Conservation (phyloP, 1,284 basidiomycete genomes). For the Porodaedalea pini region DNA sequence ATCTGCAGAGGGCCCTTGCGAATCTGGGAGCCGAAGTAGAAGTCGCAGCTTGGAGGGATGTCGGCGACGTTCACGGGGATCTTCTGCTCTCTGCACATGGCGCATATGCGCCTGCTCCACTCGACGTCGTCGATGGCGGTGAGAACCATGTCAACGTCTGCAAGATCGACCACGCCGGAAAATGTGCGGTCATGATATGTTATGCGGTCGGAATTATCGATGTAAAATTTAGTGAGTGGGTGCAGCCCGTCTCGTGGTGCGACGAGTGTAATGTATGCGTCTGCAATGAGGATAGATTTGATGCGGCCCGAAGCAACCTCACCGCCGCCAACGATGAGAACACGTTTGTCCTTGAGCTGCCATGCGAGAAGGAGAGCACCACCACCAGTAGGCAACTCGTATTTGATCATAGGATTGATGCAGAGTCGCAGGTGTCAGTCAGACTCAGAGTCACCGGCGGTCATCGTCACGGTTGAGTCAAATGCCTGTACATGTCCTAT, state of each 20-base stretch:
- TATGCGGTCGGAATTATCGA: slow-evolving; percentile 55
- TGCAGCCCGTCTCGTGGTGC: slow-evolving; percentile 61
- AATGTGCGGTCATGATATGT: slow-evolving; percentile 72
- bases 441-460: neutral
- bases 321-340: slow-evolving; percentile 89
- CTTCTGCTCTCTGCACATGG: slow-evolving; percentile 61
- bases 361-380: slow-evolving; percentile 83
- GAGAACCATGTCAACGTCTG: slow-evolving; percentile 83
- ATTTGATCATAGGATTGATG: neutral
- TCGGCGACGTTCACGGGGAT: slow-evolving; percentile 97
- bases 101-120: slow-evolving; percentile 69
- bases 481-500: no score
- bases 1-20: slow-evolving; percentile 90
- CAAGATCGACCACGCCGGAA: slow-evolving; percentile 51
- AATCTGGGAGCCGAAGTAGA: slow-evolving; percentile 96
- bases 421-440: no score
- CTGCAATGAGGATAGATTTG: slow-evolving; percentile 62
- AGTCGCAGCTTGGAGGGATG: slow-evolving; percentile 93
- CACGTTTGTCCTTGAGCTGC: slow-evolving; percentile 77
- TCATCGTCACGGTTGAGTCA: no score
- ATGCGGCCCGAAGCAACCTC: slow-evolving; percentile 80
- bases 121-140: slow-evolving; percentile 89
- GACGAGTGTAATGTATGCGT: slow-evolving; percentile 61
- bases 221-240: slow-evolving; percentile 50
- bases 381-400: slow-evolving; percentile 33